phyloP scores from a whole-genome alignment of 306 rosid genomes.

The Ormosia emarginata region DNA sequence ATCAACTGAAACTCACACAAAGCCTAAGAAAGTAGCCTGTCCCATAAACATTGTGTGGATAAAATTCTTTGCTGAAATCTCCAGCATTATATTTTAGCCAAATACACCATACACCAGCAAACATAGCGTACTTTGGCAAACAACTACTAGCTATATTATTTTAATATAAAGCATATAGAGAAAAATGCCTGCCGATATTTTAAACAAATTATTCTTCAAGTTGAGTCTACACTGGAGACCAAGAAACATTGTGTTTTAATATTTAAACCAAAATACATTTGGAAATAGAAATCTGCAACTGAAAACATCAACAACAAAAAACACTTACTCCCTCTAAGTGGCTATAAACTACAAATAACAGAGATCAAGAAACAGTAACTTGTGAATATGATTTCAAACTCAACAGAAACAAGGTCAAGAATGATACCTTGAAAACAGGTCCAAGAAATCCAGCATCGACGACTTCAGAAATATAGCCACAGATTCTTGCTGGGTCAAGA shows the following conservation, averaged over 20 bases:
- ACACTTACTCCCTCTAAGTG: not conserved
- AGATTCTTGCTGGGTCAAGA: constrained; percentile 55
- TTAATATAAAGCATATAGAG: not conserved
- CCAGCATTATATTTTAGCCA: not conserved
- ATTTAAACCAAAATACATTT: not conserved
- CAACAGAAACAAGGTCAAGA: constrained; percentile 4
- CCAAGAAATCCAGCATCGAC: constrained; percentile 84
- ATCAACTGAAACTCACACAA: not conserved
- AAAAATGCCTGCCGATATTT: not conserved
- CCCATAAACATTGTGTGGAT: not conserved
- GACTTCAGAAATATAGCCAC: constrained; percentile 78
- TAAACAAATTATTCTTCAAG: not conserved
- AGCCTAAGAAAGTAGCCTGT: not conserved
- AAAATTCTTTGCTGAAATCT: not conserved
- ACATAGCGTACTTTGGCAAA: not conserved
- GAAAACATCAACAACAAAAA: not conserved
- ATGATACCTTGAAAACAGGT: constrained; percentile 80
- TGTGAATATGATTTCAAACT: not conserved
- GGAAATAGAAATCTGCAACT: not conserved
- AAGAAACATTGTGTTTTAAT: not conserved
- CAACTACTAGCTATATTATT: not conserved
- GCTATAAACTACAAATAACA: not conserved
- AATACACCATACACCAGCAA: not conserved
- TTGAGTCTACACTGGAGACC: not conserved
- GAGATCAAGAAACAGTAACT: not conserved